Evolutionary conservation across 140 eudicot species (phyloP), one percentile per base, ranked within the genome.

Genomic region (Ambrosia hybrid): DNA sequence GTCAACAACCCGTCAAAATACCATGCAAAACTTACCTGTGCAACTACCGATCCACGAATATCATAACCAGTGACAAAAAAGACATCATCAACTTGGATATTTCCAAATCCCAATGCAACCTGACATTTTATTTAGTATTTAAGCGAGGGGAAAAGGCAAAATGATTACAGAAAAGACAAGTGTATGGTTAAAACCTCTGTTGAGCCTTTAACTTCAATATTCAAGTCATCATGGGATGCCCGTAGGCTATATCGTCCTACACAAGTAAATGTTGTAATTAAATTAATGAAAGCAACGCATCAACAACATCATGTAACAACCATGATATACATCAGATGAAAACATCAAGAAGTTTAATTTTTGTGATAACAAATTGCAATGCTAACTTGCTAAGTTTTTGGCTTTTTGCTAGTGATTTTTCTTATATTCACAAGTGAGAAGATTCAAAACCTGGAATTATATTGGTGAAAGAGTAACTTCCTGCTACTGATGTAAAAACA

Each of bases 41-140:
- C 97, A 75, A 83, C 96, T 66, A 94, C 99, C 71, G 21, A 81
- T 67, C 99, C 99, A 72, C 89, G 85, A 74, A 94, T 86, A 75
- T 90, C 89, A 83, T 94, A 94, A 37, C 99, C 99, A 52, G 92
- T 68, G 61, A 87, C 96, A 82, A 83, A 90, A 82, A 94, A 94
- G 73, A 88, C 74, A 75, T 94, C 95, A 69, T 85, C 95, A 57
- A 88, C 85, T 53, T 79, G 74, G 69, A 81, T 71, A 72, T 94
- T 94, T 71, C 81, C 90, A 51, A 94, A 94, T 37, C 95, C 99
- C 84, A 94, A 70, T 81, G 90, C 95, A 64, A 94, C 95, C 99
- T 94, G 86, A 71, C 71, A 75, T 55, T 45, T 70, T 68, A 49
- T 48, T 34, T 63, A 69, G 43, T 8, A 46, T 17, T 34, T 52